Evolutionary conservation across 768 basidiomycete species (phyloP), one percentile per base, ranked within the genome.

Genomic region (Lyophyllum atratum): DNA sequence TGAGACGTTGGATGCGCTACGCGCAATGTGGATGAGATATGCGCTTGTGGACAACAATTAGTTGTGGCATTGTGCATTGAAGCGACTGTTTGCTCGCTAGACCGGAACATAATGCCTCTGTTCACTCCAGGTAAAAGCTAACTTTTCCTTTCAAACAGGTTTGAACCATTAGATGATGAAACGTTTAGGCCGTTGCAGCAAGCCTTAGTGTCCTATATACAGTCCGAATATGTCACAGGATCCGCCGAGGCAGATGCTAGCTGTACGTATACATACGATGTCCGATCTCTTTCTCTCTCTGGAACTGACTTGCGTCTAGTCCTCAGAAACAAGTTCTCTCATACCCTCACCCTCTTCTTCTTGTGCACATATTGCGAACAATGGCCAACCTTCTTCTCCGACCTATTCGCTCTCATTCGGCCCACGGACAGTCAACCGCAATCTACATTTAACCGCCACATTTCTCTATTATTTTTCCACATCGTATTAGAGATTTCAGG

Each of bases 281-380:
- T 26, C 11, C 49, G 40, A 17, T 19, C 45, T n/a, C n/a, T n/a
- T n/a, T n/a, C 42, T 63, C 54, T 66, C 61, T 51, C 40, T 59
- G 51, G 51, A 49, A 52, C 31, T 43, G 29, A 56, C 54, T 29
- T 39, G 29, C 50, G 24, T 44, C 31, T 59, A 95, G 93, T 91
- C 74, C 75, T 98, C 53, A 87, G 95, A 68, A 98, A 98, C 80
- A 97, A 97, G 72, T 93, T 94, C 75, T 91, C 92, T 25, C 92
- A 94, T 76, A 92, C 92, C 34, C 79, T 95, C 57, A 90, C 92
- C 1, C 82, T 93, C 48, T 86, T 95, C 75, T 95, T 95, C 75
- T 82, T 95, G 50, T 87, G 86, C 77, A 87, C 90, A 12, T 97
- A 96, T 72, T 82, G 86, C 61, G 82, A 87, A 53, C 90, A 90